Conservation (phyloP, 2,329 filamentous ascomycete genomes). For the Chrysoporthe puriensis region DNA sequence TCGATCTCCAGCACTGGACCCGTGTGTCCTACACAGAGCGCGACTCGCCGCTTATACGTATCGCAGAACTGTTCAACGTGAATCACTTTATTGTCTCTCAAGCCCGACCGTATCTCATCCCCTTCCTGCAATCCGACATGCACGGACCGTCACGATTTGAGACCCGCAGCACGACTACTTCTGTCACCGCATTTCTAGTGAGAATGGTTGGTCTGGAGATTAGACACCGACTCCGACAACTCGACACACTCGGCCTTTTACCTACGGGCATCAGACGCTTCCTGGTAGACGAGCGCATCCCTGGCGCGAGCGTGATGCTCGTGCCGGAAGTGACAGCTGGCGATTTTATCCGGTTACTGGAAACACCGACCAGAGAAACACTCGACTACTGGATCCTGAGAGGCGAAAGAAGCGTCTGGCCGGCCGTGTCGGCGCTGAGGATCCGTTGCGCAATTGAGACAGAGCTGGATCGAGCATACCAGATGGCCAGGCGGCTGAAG, state of each 20-base stretch:
- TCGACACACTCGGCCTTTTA: constrained; percentile 76
- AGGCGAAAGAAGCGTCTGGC: constrained; percentile 90
- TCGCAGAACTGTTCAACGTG: constrained; percentile 85
- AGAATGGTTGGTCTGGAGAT: constrained; percentile 76
- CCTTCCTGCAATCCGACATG: constrained; percentile 80
- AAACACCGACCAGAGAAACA: constrained; percentile 75
- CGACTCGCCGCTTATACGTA: constrained; percentile 67
- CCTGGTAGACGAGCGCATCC: constrained; percentile 80
- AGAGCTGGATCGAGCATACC: constrained; percentile 84
- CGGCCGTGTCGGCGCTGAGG: constrained; percentile 78
- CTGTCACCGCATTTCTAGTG: constrained; percentile 61
- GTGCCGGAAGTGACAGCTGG: constrained; percentile 75
- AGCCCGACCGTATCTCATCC: constrained; percentile 85
- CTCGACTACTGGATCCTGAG: constrained; percentile 84
- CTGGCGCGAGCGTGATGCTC: constrained; percentile 76
- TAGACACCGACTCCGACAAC: constrained; percentile 77
- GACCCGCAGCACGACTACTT: constrained; percentile 61
- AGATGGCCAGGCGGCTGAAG: constrained; percentile 70
- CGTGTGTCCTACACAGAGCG: constrained; percentile 67
- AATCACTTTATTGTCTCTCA: constrained; percentile 96
- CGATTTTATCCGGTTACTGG: constrained; percentile 80
- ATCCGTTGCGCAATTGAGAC: constrained; percentile 85
- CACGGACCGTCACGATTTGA: constrained; percentile 70
- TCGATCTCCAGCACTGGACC: constrained; percentile 70
- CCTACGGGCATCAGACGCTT: constrained; percentile 73